phyloP scores from a whole-genome alignment of 2,329 filamentous ascomycete genomes.

The Monosporascus sp. region DNA sequence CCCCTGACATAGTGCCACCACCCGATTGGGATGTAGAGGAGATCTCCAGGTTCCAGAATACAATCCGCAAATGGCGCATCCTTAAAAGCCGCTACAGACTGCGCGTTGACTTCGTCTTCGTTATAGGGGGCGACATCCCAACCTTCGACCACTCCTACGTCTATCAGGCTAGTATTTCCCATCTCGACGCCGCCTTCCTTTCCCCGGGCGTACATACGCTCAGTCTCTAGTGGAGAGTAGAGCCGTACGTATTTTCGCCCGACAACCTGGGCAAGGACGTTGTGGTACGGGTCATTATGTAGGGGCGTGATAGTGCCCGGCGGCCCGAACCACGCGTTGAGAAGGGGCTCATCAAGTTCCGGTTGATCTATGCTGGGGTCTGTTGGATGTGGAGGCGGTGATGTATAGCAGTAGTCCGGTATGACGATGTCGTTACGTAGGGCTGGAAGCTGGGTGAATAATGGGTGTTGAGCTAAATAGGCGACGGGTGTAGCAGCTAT shows the following conservation, averaged over 20 bases:
- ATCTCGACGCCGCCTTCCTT: slow-evolving; percentile 74
- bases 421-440: slow-evolving; percentile 70
- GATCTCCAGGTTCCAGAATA: slow-evolving; percentile 75
- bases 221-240: slow-evolving; percentile 63
- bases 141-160: slow-evolving; percentile 65
- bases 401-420: slow-evolving; percentile 79
- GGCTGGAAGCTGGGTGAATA: slow-evolving; percentile 75
- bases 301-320: slow-evolving; percentile 82
- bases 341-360: slow-evolving; percentile 53
- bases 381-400: slow-evolving; percentile 52
- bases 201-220: slow-evolving; percentile 54
- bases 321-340: slow-evolving; percentile 94
- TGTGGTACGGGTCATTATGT: slow-evolving; percentile 92
- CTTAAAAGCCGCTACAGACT: slow-evolving; percentile 42
- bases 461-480: slow-evolving; percentile 88
- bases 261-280: slow-evolving; percentile 83
- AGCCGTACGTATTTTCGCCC: slow-evolving; percentile 89
- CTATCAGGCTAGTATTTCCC: slow-evolving; percentile 80
- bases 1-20: slow-evolving; percentile 99
- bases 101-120: slow-evolving; percentile 27
- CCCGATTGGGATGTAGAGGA: slow-evolving; percentile 81
- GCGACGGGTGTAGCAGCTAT: slow-evolving; percentile 41
- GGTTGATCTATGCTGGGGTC: slow-evolving; percentile 30
- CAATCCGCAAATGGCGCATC: slow-evolving; percentile 66
- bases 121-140: slow-evolving; percentile 38